Evolutionary conservation across 148 eudicot genomes (phyloP).

Genomic region (Heliosperma pusillum): DNA sequence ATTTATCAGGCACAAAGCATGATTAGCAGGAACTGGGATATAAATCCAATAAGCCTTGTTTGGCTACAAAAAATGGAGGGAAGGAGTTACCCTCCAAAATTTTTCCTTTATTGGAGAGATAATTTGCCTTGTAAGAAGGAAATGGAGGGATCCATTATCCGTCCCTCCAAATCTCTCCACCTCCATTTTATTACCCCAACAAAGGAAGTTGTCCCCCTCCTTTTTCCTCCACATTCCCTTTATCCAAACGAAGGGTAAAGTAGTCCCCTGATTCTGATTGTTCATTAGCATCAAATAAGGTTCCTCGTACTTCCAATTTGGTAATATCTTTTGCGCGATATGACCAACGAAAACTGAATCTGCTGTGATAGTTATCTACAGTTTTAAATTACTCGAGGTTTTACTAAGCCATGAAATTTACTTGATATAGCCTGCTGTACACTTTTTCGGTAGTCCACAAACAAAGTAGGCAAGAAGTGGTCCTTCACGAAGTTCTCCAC

Average conservation of each 20-base stretch:
- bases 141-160: neutral
- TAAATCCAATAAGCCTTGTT: neutral
- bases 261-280: neutral
- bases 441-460: constrained; percentile 92
- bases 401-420: constrained; percentile 34
- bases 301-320: neutral
- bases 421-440: constrained; percentile 98
- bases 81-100: too few relatives aligned
- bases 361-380: neutral
- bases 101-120: too few relatives aligned
- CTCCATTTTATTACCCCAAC: too few relatives aligned
- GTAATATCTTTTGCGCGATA: neutral
- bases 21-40: neutral
- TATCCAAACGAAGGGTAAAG: too few relatives aligned
- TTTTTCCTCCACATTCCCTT: too few relatives aligned
- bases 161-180: too few relatives aligned
- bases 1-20: neutral
- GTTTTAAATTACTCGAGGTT: neutral
- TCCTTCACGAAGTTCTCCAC: constrained; percentile 97
- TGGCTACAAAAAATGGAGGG: too few relatives aligned
- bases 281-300: neutral
- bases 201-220: too few relatives aligned
- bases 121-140: too few relatives aligned
- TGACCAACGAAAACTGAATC: neutral
- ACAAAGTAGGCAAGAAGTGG: constrained; percentile 91